Conservation (phyloP, 495 filamentous ascomycete genomes). For the Penicillium coffeae region DNA sequence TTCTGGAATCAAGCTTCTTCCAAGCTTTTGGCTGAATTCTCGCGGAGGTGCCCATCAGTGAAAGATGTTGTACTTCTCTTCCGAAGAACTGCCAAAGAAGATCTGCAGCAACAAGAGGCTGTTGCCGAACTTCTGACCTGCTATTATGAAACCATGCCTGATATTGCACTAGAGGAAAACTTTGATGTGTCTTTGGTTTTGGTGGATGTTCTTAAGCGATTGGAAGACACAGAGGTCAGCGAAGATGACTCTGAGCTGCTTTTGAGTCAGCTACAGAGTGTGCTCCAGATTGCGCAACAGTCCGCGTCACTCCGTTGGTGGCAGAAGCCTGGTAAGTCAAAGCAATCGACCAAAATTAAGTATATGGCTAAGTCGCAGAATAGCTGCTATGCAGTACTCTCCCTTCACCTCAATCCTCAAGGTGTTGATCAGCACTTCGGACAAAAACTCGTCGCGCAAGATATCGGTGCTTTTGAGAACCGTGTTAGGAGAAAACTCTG, state of each 20-base stretch:
- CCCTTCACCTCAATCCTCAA: slow-evolving; percentile 46
- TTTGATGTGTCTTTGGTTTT: slow-evolving; percentile 80
- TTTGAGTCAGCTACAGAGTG: slow-evolving; percentile 66
- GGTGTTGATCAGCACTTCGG: slow-evolving; percentile 33
- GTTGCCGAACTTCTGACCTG: slow-evolving; percentile 67
- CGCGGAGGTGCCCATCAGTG: slow-evolving; percentile 69
- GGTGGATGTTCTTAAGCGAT: slow-evolving; percentile 55
- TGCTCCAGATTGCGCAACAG: slow-evolving; percentile 70
- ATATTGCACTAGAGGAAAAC: slow-evolving; percentile 73
- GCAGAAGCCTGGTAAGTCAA: slow-evolving; percentile 51
- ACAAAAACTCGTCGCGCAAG: slow-evolving; percentile 31
- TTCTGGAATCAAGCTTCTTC: slow-evolving; percentile 64
- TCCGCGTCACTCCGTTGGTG: slow-evolving; percentile 84
- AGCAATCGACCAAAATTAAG: too few relatives aligned
- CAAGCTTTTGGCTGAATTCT: slow-evolving; percentile 69
- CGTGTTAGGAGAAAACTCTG: slow-evolving; percentile 35
- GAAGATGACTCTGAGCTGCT: slow-evolving; percentile 48
- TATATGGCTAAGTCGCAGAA: too few relatives aligned
- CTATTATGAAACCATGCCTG: slow-evolving; percentile 79
- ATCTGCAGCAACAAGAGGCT: slow-evolving; percentile 74
- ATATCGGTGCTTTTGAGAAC: slow-evolving; percentile 30
- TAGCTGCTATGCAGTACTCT: slow-evolving; percentile 45
- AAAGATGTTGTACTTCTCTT: slow-evolving; percentile 72
- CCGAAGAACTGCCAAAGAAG: slow-evolving; percentile 57
- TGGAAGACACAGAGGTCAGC: slow-evolving; percentile 37